These are phyloP conservation scores for Trypanosoma mega DNA, from an alignment of 208 protist species.

Conservation along the genomic window DNA sequence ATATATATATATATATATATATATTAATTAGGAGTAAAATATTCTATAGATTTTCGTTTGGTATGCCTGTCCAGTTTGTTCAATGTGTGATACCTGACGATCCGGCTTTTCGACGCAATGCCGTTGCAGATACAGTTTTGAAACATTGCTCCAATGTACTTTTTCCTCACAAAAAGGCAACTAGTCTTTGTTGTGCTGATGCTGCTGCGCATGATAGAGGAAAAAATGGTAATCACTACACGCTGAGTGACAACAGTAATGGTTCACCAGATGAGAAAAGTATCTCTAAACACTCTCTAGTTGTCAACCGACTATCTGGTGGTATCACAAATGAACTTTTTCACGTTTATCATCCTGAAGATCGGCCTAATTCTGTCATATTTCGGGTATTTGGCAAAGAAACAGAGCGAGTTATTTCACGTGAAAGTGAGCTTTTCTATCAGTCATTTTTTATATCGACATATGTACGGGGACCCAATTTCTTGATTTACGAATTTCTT, in stretches of 20 bases:
- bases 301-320: slow-evolving; percentile 66
- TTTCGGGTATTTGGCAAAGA: slow-evolving; percentile 89
- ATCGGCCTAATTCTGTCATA: slow-evolving; percentile 58
- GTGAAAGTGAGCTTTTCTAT: slow-evolving; percentile 89
- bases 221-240: no score
- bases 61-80: slow-evolving; percentile 27
- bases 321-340: slow-evolving; percentile 92
- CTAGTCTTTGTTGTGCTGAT: background rate
- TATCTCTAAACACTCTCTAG: slow-evolving; percentile 30
- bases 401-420: slow-evolving; percentile 85
- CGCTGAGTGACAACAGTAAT: no score
- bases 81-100: slow-evolving; percentile 51
- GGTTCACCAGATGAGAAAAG: no score
- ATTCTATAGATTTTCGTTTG: slow-evolving; percentile 5
- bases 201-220: background rate
- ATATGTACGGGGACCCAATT: slow-evolving; percentile 74
- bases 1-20: no score
- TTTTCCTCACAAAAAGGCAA: slow-evolving; percentile 2
- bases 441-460: slow-evolving; percentile 85
- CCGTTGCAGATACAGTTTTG: slow-evolving; percentile 58
- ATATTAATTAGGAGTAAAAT: slow-evolving; percentile 4
- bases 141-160: slow-evolving; percentile 45
- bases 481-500: slow-evolving; percentile 84
- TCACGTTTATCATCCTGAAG: slow-evolving; percentile 63
- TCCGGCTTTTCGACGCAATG: slow-evolving; percentile 36